These are phyloP conservation scores for Noccaea bulbosa DNA, from an alignment of 345 rosid genomes.

Conservation along the genomic window DNA sequence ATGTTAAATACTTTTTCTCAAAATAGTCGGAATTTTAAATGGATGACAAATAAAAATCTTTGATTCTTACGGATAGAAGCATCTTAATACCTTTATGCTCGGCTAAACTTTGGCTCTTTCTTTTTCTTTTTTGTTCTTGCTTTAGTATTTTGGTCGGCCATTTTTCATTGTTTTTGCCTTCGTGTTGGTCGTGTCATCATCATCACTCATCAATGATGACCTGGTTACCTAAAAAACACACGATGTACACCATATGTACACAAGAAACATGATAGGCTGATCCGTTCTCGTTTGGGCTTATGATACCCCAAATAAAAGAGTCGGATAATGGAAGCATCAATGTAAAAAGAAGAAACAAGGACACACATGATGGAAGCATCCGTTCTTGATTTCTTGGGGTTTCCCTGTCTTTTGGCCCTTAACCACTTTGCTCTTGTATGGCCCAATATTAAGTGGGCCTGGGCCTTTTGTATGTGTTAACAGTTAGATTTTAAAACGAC, in stretches of 20 bases:
- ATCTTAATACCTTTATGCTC: background rate
- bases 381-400: no score
- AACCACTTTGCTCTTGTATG: background rate
- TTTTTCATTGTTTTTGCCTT: conserved; percentile 6
- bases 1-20: no score
- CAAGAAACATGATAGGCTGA: background rate
- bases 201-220: conserved; percentile 24
- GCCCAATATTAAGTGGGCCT: conserved; percentile 13
- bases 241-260: background rate
- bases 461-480: background rate
- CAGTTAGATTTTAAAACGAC: background rate
- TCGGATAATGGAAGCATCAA: background rate
- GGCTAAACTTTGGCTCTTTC: background rate
- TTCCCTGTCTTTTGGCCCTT: no score
- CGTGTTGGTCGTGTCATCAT: background rate
- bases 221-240: background rate
- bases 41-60: background rate
- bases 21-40: no score
- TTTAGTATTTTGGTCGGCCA: conserved; percentile 27
- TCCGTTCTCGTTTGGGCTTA: background rate
- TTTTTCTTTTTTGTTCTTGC: conserved; percentile 21
- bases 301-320: background rate
- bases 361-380: no score
- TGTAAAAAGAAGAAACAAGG: background rate
- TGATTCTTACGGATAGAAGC: background rate